Conservation (phyloP, 768 basidiomycete species). For the Lactarius hatsudake region DNA sequence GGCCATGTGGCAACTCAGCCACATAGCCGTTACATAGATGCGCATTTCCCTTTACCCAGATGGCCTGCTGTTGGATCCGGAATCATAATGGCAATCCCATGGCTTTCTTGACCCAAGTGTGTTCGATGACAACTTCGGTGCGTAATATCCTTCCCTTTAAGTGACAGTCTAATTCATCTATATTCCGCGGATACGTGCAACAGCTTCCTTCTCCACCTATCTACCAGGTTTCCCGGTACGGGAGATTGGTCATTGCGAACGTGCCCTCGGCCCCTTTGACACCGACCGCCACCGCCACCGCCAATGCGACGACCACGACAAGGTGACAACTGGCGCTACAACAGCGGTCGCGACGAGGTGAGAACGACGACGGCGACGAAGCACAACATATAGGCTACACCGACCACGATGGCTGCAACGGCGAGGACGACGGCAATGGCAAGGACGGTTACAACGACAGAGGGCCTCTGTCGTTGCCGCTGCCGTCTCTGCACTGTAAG, state of each 20-base stretch:
- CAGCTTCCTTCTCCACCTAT: constrained; percentile 52
- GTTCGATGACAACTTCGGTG: constrained; percentile 26
- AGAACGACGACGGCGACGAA: too few relatives aligned
- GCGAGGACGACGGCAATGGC: too few relatives aligned
- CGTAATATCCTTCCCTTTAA: constrained; percentile 31
- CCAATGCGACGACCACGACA: too few relatives aligned
- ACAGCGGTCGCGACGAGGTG: too few relatives aligned
- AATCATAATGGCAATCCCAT: constrained; percentile 68
- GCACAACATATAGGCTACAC: too few relatives aligned
- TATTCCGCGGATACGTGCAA: constrained; percentile 34
- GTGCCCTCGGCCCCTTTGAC: constrained; percentile 57
- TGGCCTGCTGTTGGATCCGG: too few relatives aligned
- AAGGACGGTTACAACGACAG: too few relatives aligned
- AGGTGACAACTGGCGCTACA: too few relatives aligned
- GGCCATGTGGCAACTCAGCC: constrained; percentile 11
- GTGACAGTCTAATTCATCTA: constrained; percentile 25
- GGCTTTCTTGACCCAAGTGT: constrained; percentile 44
- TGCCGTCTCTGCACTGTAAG: too few relatives aligned
- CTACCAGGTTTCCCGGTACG: constrained; percentile 68
- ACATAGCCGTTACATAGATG: constrained; percentile 9
- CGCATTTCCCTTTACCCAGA: background rate
- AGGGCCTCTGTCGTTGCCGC: too few relatives aligned
- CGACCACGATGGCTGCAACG: too few relatives aligned
- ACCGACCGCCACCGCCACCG: too few relatives aligned
- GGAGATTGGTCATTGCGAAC: constrained; percentile 87